Evolutionary conservation across 768 basidiomycete species (phyloP).

Genomic region (Mycena vulgaris): DNA sequence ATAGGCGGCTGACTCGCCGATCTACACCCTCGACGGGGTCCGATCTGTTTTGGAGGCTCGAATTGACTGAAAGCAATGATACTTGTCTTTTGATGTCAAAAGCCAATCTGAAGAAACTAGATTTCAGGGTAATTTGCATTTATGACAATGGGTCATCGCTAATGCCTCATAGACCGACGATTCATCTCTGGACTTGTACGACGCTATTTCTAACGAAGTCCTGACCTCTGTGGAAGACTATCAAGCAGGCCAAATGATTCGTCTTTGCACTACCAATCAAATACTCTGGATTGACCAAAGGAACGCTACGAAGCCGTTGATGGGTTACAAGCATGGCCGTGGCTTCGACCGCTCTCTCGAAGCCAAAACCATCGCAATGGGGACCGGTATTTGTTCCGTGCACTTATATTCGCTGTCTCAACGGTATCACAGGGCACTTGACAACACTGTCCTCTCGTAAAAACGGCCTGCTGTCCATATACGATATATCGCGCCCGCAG

Average conservation of each 20-base stretch:
- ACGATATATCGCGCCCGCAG: slow-evolving; percentile 67
- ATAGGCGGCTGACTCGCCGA: slow-evolving; percentile 42
- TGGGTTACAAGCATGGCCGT: slow-evolving; percentile 75
- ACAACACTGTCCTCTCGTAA: slow-evolving; percentile 74
- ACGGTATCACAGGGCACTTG: slow-evolving; percentile 55
- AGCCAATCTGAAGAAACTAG: slow-evolving; percentile 60
- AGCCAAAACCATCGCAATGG: slow-evolving; percentile 54
- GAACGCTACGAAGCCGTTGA: slow-evolving; percentile 67
- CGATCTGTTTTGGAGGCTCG: slow-evolving; percentile 68
- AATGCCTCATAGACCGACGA: slow-evolving; percentile 47
- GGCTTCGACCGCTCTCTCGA: slow-evolving; percentile 72
- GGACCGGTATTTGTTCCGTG: slow-evolving; percentile 43
- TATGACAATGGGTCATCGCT: neutral
- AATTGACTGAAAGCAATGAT: slow-evolving; percentile 49
- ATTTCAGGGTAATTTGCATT: slow-evolving; percentile 65
- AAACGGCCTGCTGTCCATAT: slow-evolving; percentile 73
- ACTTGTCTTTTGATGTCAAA: slow-evolving; percentile 65
- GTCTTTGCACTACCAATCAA: slow-evolving; percentile 72
- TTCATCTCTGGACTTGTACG: slow-evolving; percentile 51
- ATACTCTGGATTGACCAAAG: slow-evolving; percentile 82
- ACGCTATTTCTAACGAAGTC: slow-evolving; percentile 52
- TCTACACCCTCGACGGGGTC: neutral
- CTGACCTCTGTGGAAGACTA: slow-evolving; percentile 71
- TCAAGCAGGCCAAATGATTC: slow-evolving; percentile 60
- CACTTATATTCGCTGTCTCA: neutral